These are phyloP conservation scores for Monosporascus sp. DNA, from an alignment of 2,329 filamentous ascomycete species.

Conservation along the genomic window DNA sequence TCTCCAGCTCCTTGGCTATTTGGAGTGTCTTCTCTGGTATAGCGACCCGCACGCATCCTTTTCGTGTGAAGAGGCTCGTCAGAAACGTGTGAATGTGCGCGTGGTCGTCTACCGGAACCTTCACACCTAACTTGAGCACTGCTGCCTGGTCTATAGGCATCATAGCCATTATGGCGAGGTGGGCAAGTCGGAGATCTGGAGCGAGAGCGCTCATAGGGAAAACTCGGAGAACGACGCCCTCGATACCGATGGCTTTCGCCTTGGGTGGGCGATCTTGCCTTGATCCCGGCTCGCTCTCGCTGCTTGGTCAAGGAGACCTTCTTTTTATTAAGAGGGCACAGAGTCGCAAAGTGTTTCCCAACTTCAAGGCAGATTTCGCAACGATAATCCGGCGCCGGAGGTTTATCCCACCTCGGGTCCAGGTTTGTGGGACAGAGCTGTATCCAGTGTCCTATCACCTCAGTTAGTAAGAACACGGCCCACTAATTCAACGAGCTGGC, in stretches of 20 bases:
- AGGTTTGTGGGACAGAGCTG: constrained; percentile 37
- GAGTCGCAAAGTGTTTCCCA: constrained; percentile 29
- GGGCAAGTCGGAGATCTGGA: constrained; percentile 3
- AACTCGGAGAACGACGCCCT: constrained; percentile 9
- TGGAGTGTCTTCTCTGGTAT: background rate
- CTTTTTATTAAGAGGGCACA: constrained; percentile 33
- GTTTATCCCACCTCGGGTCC: constrained; percentile 31
- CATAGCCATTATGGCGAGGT: background rate
- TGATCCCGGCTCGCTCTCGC: constrained; percentile 17
- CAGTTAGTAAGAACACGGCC: constrained; percentile 5
- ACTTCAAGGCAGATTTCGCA: constrained; percentile 30
- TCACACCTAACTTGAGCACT: constrained; percentile 2
- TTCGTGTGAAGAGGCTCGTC: constrained; percentile 12
- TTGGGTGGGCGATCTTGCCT: background rate
- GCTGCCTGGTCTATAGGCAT: constrained; percentile 7
- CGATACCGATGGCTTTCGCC: constrained; percentile 1
- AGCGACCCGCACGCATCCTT: constrained; percentile 5
- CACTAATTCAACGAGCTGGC: background rate
- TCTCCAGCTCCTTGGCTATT: background rate
- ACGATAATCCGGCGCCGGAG: constrained; percentile 24
- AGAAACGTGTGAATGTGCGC: background rate
- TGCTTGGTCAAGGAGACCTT: constrained; percentile 28
- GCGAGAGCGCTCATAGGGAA: constrained; percentile 4
- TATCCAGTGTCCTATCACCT: constrained; percentile 32
- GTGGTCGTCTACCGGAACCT: background rate